Evolutionary conservation across 495 filamentous ascomycete genomes (phyloP), one percentile per base, ranked within the genome.

Genomic region (Ascodesmis nigricans): DNA sequence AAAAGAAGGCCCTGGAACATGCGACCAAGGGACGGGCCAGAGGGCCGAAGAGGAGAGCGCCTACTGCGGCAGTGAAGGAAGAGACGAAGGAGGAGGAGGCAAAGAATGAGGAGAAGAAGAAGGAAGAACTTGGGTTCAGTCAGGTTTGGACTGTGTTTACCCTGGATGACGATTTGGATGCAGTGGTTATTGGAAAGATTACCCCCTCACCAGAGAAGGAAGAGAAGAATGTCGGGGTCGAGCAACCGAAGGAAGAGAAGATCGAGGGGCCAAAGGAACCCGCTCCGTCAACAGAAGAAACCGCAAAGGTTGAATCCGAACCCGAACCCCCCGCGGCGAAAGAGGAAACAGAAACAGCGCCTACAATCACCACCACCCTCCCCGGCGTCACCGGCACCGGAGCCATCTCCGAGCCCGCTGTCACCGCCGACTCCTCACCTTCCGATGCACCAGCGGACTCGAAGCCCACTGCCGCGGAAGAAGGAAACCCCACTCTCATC

Each of bases 11-110:
- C 8, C 56, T 97, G 19, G 62, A 58, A 21, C 87, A 95, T 58
- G 79, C 81, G 19, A 64, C 90, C 35, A 95, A 95, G 58, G 70
- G 81, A 9, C 62, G 87, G 37, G 87, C 87, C 11, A 73, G 77
- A 43, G 90, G 87, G 15, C 87, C 87, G 5, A 71, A 75, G 43
- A 66, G 87, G 39, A 63, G 87, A 50, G 13, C 40, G 7, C 46
- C 46, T 5, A 49, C 46, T 16, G 22, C 35, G n/a, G n/a, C n/a
- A n/a, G n/a, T n/a, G n/a, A 37, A 37, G 35, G 13, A 21, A 23
- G 25, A 24, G 19, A 37, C 29, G 3, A 35, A 43, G 16, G 35
- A 38, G 29, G 7, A 24, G 20, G 21, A 42, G 11, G 3, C 31
- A 3, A 33, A n/a, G 11, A 21, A 15, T 16, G 21, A 34, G 14